Percentiles rank a stretch among this genome's conserved stretches.
Conservation (phyloP, 176 grass and related monocot genomes). For the Carex myosuroides region DNA sequence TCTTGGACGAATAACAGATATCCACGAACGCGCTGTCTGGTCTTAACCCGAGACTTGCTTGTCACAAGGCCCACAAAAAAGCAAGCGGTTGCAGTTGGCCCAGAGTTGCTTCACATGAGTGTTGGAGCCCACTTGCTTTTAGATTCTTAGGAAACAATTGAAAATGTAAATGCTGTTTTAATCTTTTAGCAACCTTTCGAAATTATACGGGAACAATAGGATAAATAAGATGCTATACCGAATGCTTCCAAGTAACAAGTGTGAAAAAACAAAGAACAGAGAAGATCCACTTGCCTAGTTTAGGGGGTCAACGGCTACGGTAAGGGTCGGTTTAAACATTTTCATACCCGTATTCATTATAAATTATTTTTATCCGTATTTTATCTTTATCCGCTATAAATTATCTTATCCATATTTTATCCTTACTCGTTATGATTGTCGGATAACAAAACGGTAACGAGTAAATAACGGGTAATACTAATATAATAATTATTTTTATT, state of each 20-base stretch:
- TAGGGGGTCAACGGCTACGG: no score
- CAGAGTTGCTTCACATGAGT: background rate
- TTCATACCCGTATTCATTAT: no score
- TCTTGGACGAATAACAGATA: background rate
- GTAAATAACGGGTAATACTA: no score
- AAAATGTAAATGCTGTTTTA: background rate
- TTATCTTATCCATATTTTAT: no score
- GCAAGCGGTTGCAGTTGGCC: background rate
- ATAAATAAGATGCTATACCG: background rate
- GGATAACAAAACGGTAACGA: no score
- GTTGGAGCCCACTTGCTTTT: background rate
- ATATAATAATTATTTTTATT: no score
- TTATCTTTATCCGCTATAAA: no score
- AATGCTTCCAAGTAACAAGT: background rate
- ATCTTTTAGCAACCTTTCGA: background rate
- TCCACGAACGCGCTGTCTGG: background rate
- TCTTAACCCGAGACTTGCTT: background rate
- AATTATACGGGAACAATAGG: no score
- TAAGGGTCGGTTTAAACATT: no score
- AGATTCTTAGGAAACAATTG: background rate
- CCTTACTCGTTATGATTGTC: no score
- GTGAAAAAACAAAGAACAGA: background rate
- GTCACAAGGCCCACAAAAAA: background rate
- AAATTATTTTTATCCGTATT: no score
- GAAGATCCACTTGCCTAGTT: background rate